Evolutionary conservation across 2,329 filamentous ascomycete species (phyloP).

Genomic region (Teratosphaeria viscida): DNA sequence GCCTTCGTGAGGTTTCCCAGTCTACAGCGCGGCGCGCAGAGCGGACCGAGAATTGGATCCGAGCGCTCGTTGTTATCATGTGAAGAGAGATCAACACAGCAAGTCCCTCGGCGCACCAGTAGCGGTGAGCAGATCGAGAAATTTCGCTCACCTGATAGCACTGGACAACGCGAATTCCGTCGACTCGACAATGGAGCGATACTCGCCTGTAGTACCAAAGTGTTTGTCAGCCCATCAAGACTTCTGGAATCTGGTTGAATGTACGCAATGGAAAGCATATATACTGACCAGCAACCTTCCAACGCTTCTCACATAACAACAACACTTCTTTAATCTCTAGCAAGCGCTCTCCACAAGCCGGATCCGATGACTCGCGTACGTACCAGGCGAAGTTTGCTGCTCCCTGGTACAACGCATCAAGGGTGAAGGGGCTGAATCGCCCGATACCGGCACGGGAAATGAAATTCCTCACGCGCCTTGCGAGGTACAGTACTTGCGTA

Average conservation of each 20-base stretch:
- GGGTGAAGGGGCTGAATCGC: constrained; percentile 15
- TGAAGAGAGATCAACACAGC: too few relatives aligned
- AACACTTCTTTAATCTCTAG: constrained; percentile 16
- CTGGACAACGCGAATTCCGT: constrained; percentile 13
- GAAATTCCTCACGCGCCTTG: constrained; percentile 7
- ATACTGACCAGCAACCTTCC: constrained; percentile 20
- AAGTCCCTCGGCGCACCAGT: background rate
- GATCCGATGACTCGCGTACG: constrained; percentile 21
- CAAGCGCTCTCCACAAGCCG: constrained; percentile 10
- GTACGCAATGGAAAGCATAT: background rate
- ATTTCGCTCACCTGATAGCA: constrained; percentile 1
- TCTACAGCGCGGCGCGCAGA: too few relatives aligned
- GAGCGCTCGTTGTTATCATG: too few relatives aligned
- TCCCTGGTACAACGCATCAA: constrained; percentile 26
- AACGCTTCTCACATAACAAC: constrained; percentile 10
- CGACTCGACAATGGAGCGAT: constrained; percentile 11
- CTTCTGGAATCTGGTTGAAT: too few relatives aligned
- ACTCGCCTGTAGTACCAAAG: constrained; percentile 9
- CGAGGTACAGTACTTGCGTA: constrained; percentile 10
- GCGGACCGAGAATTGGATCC: too few relatives aligned
- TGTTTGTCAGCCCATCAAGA: background rate
- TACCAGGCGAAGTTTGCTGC: constrained; percentile 27
- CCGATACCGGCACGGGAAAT: constrained; percentile 6
- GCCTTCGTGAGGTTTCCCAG: too few relatives aligned
- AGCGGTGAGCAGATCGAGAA: background rate